Evolutionary conservation across 176 grass and related monocot species (phyloP).

Genomic region (Leersia perrieri): DNA sequence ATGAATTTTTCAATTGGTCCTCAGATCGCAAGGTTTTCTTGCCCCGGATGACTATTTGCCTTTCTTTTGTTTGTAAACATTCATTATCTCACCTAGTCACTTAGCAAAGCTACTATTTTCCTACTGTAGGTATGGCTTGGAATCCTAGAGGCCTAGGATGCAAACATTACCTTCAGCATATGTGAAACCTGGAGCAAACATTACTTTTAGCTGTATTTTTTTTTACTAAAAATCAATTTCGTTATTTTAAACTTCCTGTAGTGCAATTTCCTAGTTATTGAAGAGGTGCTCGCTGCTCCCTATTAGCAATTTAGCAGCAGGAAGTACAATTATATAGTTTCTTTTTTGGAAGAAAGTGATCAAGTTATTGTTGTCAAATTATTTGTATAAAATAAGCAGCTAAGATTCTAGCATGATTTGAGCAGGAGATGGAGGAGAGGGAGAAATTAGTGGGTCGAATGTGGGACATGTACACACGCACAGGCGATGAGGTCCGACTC

Average conservation of each 20-base stretch:
- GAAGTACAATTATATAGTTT: conserved; percentile 8
- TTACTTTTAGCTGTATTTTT: neutral
- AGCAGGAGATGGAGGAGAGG: conserved; percentile 91
- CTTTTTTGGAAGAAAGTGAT: too few relatives aligned
- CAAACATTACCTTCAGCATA: neutral
- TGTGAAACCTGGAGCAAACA: neutral
- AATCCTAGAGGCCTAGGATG: neutral
- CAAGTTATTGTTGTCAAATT: neutral
- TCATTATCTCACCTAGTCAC: neutral
- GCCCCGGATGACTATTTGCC: neutral
- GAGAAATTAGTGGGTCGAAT: conserved; percentile 77
- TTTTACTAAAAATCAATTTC: neutral
- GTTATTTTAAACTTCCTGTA: neutral
- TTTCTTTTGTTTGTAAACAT: neutral
- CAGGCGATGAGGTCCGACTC: conserved; percentile 48
- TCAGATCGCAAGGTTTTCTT: neutral
- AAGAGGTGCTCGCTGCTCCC: neutral
- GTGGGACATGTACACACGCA: conserved; percentile 90
- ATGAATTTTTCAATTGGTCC: too few relatives aligned
- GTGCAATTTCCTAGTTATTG: neutral
- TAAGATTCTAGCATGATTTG: neutral
- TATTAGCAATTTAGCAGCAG: neutral
- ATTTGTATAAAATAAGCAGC: neutral
- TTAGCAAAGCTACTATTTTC: neutral
- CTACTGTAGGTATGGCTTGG: neutral